Conservation (phyloP, 2,329 filamentous ascomycete species). For the Cryphonectria naterciae region DNA sequence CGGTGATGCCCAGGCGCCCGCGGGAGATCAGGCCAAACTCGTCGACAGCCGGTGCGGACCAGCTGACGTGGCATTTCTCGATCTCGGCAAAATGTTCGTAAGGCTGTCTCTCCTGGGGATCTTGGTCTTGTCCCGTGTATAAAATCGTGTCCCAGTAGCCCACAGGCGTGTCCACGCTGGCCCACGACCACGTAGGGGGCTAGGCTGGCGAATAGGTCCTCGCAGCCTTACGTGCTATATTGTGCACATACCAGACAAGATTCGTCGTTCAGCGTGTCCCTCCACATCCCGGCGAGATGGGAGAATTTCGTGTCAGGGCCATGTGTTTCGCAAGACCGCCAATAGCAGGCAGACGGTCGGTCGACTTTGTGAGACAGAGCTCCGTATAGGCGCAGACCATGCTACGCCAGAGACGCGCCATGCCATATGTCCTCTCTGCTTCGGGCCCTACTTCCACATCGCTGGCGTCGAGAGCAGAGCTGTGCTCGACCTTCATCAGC, state of each 20-base stretch:
- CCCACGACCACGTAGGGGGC: constrained; percentile 4
- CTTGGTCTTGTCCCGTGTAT: not conserved
- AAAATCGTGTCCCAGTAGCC: constrained; percentile 1
- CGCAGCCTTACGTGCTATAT: not conserved
- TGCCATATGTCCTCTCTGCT: not conserved
- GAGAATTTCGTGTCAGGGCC: not conserved
- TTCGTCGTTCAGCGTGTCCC: not conserved
- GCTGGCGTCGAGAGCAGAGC: not conserved
- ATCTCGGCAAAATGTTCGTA: not conserved
- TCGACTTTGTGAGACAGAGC: not conserved
- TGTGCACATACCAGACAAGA: constrained; percentile 1
- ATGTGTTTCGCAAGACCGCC: constrained; percentile 6
- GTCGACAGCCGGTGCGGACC: constrained; percentile 1
- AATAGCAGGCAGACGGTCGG: not conserved
- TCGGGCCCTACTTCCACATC: no score
- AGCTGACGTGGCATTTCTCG: not conserved
- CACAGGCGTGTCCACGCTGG: not conserved
- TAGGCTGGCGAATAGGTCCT: not conserved
- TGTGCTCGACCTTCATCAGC: constrained; percentile 10
- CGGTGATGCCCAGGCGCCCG: not conserved
- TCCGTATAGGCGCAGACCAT: constrained; percentile 6
- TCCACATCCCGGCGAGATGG: not conserved
- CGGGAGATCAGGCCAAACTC: not conserved
- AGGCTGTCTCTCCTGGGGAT: not conserved
- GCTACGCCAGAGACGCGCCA: not conserved